Percentiles rank a stretch among this genome's conserved stretches.
phyloP scores from a whole-genome alignment of 495 filamentous ascomycete genomes.

The Penicillium canescens region DNA sequence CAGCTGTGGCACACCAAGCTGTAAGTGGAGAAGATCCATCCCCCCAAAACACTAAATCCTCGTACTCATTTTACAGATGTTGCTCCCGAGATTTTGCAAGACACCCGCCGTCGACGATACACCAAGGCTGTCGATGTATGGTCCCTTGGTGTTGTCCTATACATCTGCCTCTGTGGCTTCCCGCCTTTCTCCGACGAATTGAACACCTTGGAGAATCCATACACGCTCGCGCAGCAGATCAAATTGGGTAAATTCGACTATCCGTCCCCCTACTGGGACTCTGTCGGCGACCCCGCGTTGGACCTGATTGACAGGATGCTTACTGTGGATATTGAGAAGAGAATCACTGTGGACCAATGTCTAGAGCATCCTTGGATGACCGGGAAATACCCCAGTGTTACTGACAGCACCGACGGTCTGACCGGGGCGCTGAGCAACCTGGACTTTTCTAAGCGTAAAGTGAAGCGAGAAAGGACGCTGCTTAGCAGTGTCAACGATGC shows the following conservation, averaged over 20 bases:
- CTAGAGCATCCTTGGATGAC: conserved; percentile 91
- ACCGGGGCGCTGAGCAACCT: conserved; percentile 78
- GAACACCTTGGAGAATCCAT: conserved; percentile 73
- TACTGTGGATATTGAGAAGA: conserved; percentile 75
- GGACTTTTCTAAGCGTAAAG: conserved; percentile 81
- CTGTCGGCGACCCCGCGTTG: conserved; percentile 82
- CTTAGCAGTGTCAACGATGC: conserved; percentile 81
- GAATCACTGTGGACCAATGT: conserved; percentile 87
- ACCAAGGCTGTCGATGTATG: conserved; percentile 95
- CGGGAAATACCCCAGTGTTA: conserved; percentile 42
- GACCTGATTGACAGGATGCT: conserved; percentile 97
- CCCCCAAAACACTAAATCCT: background rate
- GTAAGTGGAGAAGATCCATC: conserved; percentile 42
- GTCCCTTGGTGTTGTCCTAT: conserved; percentile 97
- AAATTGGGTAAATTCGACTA: conserved; percentile 87
- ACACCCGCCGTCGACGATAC: conserved; percentile 76
- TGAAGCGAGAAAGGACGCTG: conserved; percentile 79
- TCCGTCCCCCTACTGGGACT: conserved; percentile 97
- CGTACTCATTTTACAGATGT: conserved; percentile 62
- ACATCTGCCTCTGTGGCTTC: conserved; percentile 98
- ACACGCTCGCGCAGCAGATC: conserved; percentile 87
- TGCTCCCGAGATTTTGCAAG: conserved; percentile 90
- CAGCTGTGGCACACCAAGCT: conserved; percentile 90
- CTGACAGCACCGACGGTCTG: conserved; percentile 91
- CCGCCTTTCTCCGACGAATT: conserved; percentile 97